phyloP scores from a whole-genome alignment of 495 filamentous ascomycete genomes.

The Tuber melanosporum region DNA sequence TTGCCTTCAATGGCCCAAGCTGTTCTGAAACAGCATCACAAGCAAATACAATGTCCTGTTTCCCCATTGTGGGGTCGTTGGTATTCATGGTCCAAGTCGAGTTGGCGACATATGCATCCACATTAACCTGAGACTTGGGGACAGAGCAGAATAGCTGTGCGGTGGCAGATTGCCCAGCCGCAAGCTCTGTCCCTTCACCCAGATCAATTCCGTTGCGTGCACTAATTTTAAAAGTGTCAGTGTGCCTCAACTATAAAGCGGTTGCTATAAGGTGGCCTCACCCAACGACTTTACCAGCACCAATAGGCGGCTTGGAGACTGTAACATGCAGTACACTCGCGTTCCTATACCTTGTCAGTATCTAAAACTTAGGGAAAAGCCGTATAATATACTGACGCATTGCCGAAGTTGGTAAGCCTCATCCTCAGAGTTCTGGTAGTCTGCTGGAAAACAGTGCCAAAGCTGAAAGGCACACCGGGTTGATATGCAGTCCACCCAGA shows the following conservation, averaged over 20 bases:
- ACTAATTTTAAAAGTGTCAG: slow-evolving; percentile 5
- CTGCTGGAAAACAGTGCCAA: slow-evolving; percentile 47
- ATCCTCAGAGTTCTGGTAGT: slow-evolving; percentile 44
- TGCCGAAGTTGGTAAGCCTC: slow-evolving; percentile 47
- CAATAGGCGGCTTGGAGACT: slow-evolving; percentile 49
- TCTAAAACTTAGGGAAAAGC: neutral
- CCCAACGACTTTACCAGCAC: slow-evolving; percentile 43
- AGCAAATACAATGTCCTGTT: slow-evolving; percentile 43
- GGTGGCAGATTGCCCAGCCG: slow-evolving; percentile 44
- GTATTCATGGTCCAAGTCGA: slow-evolving; percentile 48
- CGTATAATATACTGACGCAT: slow-evolving; percentile 4
- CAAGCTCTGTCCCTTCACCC: slow-evolving; percentile 49
- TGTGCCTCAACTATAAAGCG: neutral
- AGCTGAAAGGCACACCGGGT: slow-evolving; percentile 43
- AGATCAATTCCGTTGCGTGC: slow-evolving; percentile 48
- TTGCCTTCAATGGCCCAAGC: slow-evolving; percentile 41
- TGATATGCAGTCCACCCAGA: slow-evolving; percentile 47
- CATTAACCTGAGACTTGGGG: slow-evolving; percentile 48
- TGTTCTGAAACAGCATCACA: slow-evolving; percentile 46
- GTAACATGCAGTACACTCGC: slow-evolving; percentile 45
- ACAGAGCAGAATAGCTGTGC: slow-evolving; percentile 48
- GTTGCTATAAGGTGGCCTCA: neutral
- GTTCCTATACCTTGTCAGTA: slow-evolving; percentile 3
- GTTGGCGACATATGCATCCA: slow-evolving; percentile 43
- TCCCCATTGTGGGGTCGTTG: slow-evolving; percentile 45